Percentiles rank a stretch among this genome's conserved stretches.
Conservation (phyloP, 139 green algal species). For the Chlamydomonas sp. region DNA sequence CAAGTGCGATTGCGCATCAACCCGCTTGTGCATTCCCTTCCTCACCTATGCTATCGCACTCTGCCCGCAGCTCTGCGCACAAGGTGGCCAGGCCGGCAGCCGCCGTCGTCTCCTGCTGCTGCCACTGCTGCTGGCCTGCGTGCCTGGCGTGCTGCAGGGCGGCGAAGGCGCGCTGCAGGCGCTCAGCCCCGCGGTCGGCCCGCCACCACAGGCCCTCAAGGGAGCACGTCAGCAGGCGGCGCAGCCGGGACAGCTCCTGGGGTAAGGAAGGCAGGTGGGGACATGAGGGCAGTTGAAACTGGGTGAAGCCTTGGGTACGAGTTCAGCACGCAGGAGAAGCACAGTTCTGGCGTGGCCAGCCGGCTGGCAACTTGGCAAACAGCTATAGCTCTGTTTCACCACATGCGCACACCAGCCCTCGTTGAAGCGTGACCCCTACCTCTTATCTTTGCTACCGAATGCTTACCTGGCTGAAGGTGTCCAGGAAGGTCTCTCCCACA, state of each 20-base stretch:
- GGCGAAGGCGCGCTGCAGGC: background rate
- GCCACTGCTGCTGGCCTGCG: background rate
- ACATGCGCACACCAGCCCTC: no score
- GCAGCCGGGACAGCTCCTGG: slow-evolving; percentile 14
- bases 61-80: background rate
- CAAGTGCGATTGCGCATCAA: background rate
- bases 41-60: slow-evolving; percentile 32
- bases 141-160: background rate
- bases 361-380: no score
- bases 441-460: no score
- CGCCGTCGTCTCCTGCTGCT: background rate
- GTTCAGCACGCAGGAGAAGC: no score
- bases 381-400: no score
- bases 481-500: no score
- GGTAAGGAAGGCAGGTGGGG: background rate
- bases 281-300: background rate
- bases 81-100: background rate
- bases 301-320: background rate
- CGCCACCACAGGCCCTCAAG: no score
- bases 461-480: no score
- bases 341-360: no score
- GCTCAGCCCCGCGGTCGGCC: background rate
- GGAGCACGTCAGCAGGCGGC: background rate
- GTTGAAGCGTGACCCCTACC: no score
- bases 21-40: background rate